Evolutionary conservation across 2,329 filamentous ascomycete species (phyloP).

Genomic region (Nakataea oryzae): DNA sequence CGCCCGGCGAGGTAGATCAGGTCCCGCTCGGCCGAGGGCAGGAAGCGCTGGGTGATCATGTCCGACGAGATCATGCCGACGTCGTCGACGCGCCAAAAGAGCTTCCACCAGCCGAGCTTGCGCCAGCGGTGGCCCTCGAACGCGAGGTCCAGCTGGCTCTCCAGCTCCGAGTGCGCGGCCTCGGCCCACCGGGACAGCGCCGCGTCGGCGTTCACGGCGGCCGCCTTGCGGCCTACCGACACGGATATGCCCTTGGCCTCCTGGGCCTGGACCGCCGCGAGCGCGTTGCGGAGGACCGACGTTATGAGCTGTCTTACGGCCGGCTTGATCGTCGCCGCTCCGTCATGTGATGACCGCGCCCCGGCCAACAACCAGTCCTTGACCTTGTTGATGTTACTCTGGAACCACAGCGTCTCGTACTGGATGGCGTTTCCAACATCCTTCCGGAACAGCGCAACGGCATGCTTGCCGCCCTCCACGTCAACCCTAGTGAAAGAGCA

Average conservation of each 20-base stretch:
- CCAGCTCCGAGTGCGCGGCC: constrained; percentile 71
- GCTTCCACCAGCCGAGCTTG: constrained; percentile 82
- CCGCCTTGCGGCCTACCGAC: constrained; percentile 18
- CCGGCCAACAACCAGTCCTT: constrained; percentile 54
- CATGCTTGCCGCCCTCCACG: constrained; percentile 48
- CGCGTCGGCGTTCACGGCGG: constrained; percentile 38
- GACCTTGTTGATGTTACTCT: constrained; percentile 57
- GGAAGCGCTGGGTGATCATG: constrained; percentile 66
- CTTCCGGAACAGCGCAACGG: constrained; percentile 56
- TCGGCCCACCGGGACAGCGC: constrained; percentile 66
- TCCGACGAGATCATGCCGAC: constrained; percentile 74
- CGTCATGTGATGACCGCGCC: constrained; percentile 24
- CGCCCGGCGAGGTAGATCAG: constrained; percentile 76
- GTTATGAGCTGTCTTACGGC: constrained; percentile 56
- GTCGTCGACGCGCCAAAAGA: constrained; percentile 92
- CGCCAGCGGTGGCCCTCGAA: constrained; percentile 71
- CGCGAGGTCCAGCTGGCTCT: constrained; percentile 66
- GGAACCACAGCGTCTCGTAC: constrained; percentile 66
- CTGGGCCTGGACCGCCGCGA: constrained; percentile 37
- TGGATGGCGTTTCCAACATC: constrained; percentile 58
- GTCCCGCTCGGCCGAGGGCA: constrained; percentile 67
- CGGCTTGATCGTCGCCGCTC: constrained; percentile 41
- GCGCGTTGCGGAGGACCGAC: constrained; percentile 51
- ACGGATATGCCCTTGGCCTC: constrained; percentile 27
- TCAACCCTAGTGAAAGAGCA: constrained; percentile 52